Evolutionary conservation across 352 stramenopile genomes (phyloP), one percentile per base, ranked within the genome.

Genomic region (Phytophthora parvispora): DNA sequence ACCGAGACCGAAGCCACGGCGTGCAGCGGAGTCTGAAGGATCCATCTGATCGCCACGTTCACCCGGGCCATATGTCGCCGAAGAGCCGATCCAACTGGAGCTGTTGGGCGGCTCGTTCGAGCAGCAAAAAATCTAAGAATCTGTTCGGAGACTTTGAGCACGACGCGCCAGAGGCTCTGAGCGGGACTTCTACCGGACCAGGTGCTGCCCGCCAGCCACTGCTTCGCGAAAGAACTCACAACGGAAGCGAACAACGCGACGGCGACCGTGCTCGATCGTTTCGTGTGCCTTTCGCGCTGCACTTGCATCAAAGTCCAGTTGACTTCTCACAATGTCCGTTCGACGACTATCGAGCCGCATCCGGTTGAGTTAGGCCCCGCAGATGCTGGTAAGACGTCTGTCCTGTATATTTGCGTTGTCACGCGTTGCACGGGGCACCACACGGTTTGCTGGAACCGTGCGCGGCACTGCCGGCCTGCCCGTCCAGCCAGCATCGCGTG

Each of bases 51-150:
- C 62, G 32, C 32, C 20, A 22, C 55, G 42, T 51, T 69, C 62
- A 69, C 20, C 42, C 29, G 51, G 24, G 42, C 56, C 57, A 67
- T 24, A 20, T 74, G 60, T 42, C 48, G 29, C 58, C 31, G 13
- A 52, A 66, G 59, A 63, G 65, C 52, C 45, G 57, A 53, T 70
- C 54, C 51, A 55, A 10, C n/a, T 59, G 59, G 31, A 34, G 32
- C 52, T 49, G 31, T 38, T 51, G 36, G 24, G 9, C n/a, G 43
- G 29, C 48, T 27, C 32, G 48, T 58, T 69, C 67, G 67, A 71
- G 63, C 67, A 72, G 63, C 67, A 75, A 75, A 74, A 74, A 67
- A 51, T 34, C 16, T 60, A 13, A 27, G 51, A 70, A 65, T 69
- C 53, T 69, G 52, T 74, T 60, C 60, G 31, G 60, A 55, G 24